phyloP scores from a whole-genome alignment of 257 asterid species.

The Fraxinus pennsylvanica region DNA sequence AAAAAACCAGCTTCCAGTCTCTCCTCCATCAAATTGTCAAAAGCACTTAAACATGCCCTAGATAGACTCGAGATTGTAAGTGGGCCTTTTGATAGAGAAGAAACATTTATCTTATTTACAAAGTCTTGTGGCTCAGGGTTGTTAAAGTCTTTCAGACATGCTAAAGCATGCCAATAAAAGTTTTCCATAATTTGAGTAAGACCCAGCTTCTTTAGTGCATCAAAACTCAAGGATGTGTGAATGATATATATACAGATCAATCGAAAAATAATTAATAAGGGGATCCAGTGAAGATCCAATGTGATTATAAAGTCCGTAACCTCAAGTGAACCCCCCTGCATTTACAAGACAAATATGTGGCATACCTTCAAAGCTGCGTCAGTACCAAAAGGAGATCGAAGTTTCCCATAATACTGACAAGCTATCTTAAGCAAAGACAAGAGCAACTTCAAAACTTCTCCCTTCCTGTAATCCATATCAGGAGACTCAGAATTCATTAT shows the following conservation, averaged over 20 bases:
- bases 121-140: background rate
- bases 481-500: slow-evolving; percentile 47
- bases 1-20: background rate
- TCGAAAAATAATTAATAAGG: background rate
- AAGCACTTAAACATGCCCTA: background rate
- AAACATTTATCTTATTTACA: background rate
- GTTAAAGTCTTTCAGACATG: background rate
- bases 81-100: background rate
- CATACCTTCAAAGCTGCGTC: slow-evolving; percentile 67
- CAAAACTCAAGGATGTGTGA: background rate
- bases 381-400: slow-evolving; percentile 87
- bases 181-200: background rate
- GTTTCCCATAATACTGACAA: slow-evolving; percentile 83
- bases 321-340: background rate
- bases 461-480: slow-evolving; percentile 53
- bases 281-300: background rate
- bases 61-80: background rate
- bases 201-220: background rate
- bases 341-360: slow-evolving; percentile 6
- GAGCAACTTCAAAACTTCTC: slow-evolving; percentile 70
- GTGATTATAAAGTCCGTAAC: background rate
- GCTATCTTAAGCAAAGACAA: slow-evolving; percentile 81
- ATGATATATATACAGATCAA: background rate
- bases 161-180: background rate
- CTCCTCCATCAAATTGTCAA: background rate